Conservation (phyloP, 148 eudicot species). For the Vaccinium corymbosum region DNA sequence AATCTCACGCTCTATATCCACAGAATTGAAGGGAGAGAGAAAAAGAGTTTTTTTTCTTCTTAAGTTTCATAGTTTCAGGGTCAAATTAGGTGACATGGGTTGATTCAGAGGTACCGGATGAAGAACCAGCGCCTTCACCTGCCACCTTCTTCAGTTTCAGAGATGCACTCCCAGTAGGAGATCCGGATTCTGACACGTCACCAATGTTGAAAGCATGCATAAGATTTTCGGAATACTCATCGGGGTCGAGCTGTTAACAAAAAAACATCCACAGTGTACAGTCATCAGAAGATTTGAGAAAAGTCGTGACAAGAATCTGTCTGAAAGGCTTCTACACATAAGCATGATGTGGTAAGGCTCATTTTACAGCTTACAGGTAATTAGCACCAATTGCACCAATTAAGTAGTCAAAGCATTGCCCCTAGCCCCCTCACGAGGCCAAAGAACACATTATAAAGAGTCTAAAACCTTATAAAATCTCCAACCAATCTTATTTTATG, state of each 20-base stretch:
- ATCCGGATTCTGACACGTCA: constrained; percentile 36
- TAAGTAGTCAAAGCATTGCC: not conserved
- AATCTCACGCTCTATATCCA: constrained; percentile 33
- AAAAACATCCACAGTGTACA: constrained; percentile 5
- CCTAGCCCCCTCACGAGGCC: not conserved
- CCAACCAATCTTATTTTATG: no score
- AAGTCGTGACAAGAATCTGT: not conserved
- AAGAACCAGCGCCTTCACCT: constrained; percentile 36
- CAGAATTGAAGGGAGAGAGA: constrained; percentile 22
- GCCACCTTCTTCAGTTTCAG: constrained; percentile 33
- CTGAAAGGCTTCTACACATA: not conserved
- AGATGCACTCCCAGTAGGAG: constrained; percentile 41
- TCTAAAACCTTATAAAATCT: no score
- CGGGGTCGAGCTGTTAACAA: constrained; percentile 33
- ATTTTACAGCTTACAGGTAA: no score
- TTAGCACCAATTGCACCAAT: not conserved
- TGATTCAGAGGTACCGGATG: constrained; percentile 32
- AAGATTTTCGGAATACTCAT: constrained; percentile 36
- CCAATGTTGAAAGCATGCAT: constrained; percentile 50
- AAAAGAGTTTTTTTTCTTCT: not conserved
- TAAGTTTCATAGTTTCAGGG: no score
- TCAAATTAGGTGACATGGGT: constrained; percentile 25
- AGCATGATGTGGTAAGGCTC: not conserved
- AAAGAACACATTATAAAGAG: not conserved
- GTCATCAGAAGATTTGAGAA: constrained; percentile 1